phyloP scores from a whole-genome alignment of 2,329 filamentous ascomycete genomes.

The Calonectria henricotiae region DNA sequence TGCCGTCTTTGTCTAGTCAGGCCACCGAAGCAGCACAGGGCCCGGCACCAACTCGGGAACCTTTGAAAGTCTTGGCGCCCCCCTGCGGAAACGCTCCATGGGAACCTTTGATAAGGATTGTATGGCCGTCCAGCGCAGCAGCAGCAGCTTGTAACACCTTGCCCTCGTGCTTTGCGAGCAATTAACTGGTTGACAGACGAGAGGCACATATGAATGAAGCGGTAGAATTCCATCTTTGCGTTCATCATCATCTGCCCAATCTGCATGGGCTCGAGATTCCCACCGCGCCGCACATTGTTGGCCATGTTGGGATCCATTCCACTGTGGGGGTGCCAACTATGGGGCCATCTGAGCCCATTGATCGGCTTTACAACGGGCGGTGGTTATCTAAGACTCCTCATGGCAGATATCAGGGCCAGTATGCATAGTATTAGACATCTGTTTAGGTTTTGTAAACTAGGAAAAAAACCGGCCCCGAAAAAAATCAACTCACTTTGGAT shows the following conservation, averaged over 20 bases:
- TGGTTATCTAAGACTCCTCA: conserved; percentile 13
- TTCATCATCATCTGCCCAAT: neutral
- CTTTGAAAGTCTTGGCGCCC: conserved; percentile 37
- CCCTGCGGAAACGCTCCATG: conserved; percentile 4
- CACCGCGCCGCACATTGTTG: no score
- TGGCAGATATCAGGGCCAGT: neutral
- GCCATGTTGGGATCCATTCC: neutral
- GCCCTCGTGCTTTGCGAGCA: neutral
- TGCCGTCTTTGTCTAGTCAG: conserved; percentile 39
- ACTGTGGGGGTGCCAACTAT: neutral
- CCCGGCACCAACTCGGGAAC: conserved; percentile 33
- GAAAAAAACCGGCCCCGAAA: neutral
- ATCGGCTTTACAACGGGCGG: conserved; percentile 15
- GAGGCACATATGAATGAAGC: neutral
- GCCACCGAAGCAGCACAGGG: conserved; percentile 23
- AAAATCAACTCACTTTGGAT: conserved; percentile 2
- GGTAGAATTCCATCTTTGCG: neutral
- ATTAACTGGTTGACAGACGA: conserved; percentile 12
- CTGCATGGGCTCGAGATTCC: neutral
- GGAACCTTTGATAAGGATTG: conserved; percentile 29
- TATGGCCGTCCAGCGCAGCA: neutral
- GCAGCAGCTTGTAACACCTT: conserved; percentile 7
- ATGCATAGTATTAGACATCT: conserved; percentile 26
- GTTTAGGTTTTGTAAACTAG: neutral
- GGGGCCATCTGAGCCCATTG: neutral